Evolutionary conservation across 2,329 filamentous ascomycete genomes (phyloP).

Genomic region (Hypoxylon sp.): DNA sequence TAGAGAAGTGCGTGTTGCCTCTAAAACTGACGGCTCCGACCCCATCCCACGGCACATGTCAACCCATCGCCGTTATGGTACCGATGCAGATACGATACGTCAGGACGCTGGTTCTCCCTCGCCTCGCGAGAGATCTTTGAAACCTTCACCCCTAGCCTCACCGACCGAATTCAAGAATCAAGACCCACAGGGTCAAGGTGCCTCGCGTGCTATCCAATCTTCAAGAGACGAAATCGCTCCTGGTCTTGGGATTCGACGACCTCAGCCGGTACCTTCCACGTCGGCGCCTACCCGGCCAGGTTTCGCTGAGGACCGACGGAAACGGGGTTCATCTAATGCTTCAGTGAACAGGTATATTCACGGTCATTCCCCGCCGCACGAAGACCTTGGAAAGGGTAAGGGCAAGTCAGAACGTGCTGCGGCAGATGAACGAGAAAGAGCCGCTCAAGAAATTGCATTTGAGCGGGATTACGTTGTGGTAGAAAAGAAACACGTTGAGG

Average conservation of each 20-base stretch:
- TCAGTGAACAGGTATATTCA: constrained; percentile 53
- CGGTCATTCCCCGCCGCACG: constrained; percentile 53
- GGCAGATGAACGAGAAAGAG: constrained; percentile 72
- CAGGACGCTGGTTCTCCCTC: constrained; percentile 55
- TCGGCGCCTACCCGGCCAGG: constrained; percentile 62
- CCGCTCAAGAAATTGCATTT: constrained; percentile 87
- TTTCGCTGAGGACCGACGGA: constrained; percentile 54
- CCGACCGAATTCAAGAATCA: constrained; percentile 54
- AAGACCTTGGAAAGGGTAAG: constrained; percentile 52
- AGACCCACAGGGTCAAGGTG: constrained; percentile 50
- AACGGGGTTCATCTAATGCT: constrained; percentile 57
- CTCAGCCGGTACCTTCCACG: constrained; percentile 59
- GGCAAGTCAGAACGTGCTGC: constrained; percentile 51
- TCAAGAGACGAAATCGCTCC: constrained; percentile 62
- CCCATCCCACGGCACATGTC: constrained; percentile 54
- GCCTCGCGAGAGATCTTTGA: constrained; percentile 58
- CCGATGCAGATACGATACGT: constrained; percentile 54
- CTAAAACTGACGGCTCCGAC: constrained; percentile 51
- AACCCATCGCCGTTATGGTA: constrained; percentile 56
- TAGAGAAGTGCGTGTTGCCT: constrained; percentile 53
- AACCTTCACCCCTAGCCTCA: constrained; percentile 60
- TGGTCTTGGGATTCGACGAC: constrained; percentile 66
- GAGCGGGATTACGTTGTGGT: constrained; percentile 96
- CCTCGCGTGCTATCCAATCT: constrained; percentile 53
- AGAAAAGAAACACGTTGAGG: constrained; percentile 94